Evolutionary conservation across 495 filamentous ascomycete genomes (phyloP), one percentile per base, ranked within the genome.

Genomic region (Parmelia sp.): DNA sequence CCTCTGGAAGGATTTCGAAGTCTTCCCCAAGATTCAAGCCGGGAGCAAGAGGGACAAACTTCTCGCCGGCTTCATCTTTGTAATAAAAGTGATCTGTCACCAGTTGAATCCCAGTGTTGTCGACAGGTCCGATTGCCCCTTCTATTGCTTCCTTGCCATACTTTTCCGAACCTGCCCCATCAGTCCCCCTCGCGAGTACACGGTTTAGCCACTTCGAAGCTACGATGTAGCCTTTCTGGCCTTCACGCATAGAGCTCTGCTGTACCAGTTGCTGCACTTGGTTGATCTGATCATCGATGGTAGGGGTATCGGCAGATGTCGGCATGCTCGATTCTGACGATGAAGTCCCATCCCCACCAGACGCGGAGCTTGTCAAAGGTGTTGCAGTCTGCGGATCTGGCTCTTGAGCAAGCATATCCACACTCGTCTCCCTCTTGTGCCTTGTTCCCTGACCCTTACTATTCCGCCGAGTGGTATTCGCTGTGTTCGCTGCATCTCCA

Each of bases 271-370:
- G 78, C 60, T 81, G 75, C 21, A 98, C 89, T 12, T 83, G 80
- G 29, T 80, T 80, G 53, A 96, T 83, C 68, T 97, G 95, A 35
- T 91, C 86, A 58, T 92, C 90, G 65, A 90, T 79, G n/a, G 84
- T 75, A 19, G 85, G 87, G 61, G 72, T 67, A n/a, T 75, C 64
- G 60, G 63, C 5, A 64, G 45, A 56, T 57, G 60, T 31, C 60
- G 65, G 51, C 27, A 55, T 37, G 57, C 56, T 64, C n/a, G 67
- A 69, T 42, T 66, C 42, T 27, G 65, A 65, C 6, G 62, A 63
- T 63, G 61, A 62, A 33, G 51, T 31, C 58, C 68, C 39, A 60
- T 64, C 39, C 42, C 25, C 45, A 29, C 65, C 27, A 21, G 58
- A 31, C 11, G 59, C 70, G 19, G 70, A 66, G 49, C 62, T 66